Evolutionary conservation across 345 rosid genomes (phyloP).

Genomic region (Fremontodendron californicum): DNA sequence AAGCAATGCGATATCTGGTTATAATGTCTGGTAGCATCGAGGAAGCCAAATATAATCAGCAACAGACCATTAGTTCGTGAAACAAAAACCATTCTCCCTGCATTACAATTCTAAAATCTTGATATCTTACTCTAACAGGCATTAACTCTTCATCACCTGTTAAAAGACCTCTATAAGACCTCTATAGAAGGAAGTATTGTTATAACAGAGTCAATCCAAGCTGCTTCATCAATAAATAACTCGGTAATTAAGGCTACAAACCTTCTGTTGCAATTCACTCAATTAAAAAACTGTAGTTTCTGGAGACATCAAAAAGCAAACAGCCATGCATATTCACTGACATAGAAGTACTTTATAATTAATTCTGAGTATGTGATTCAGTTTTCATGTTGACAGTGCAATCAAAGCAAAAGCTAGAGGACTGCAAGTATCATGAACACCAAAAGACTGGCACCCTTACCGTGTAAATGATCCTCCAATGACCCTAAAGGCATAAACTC

Average conservation of each 20-base stretch:
- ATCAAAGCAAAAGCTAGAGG: not conserved
- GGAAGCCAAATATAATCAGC: not conserved
- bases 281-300: not conserved
- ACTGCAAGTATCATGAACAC: not conserved
- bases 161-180: not conserved
- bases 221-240: constrained; percentile 4
- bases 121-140: not conserved
- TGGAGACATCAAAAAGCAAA: not conserved
- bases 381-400: not conserved
- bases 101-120: not conserved
- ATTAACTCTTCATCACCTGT: not conserved
- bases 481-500: constrained; percentile 96
- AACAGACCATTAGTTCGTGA: not conserved
- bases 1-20: not conserved
- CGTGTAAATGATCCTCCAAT: constrained; percentile 92
- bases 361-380: not conserved
- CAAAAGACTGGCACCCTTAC: constrained; percentile 34
- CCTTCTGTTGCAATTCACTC: not conserved
- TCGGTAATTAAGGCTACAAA: not conserved
- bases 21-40: not conserved
- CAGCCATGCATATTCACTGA: not conserved
- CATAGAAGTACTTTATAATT: not conserved
- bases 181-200: not conserved
- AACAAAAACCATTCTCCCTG: not conserved
- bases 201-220: not conserved